Evolutionary conservation across 139 green algal species (phyloP), one percentile per base, ranked within the genome.

Genomic region (Raphidocelis subcapitata): DNA sequence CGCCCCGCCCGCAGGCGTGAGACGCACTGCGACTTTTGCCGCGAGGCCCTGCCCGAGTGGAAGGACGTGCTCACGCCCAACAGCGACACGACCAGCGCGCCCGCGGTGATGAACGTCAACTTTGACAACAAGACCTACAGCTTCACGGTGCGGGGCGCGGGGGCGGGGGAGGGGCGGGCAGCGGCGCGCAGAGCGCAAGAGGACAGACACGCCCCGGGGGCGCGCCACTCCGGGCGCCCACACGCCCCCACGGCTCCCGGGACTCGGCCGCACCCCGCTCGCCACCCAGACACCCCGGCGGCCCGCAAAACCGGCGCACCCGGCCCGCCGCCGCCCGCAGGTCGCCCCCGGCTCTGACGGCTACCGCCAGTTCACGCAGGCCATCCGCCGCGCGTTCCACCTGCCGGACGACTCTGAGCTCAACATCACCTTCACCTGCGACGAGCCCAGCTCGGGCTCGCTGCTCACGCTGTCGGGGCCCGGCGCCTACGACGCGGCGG

Each of bases 341-440:
- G 32, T 26, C 62, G 37, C 10, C 0, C 33, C 51, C 2, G 70
- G 72, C 65, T 70, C 76, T 1, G 85, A 92, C 21, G 92, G 92
- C 33, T 97, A 97, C 79, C 46, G 69, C 15, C 73, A 88, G 64
- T 97, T 97, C 76, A 96, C 92, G 0, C 72, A 90, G 47, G 82
- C 87, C 64, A 97, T 97, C 44, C 80, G 91, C 18, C 54, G 79
- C 15, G 89, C 91, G 8, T 97, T 97, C 67, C 76, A 74, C 44
- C 87, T 97, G 35, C 92, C 91, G 0, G 80, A 87, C 18, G 91
- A 96, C 67, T 84, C 70, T n/a, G 89, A 96, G 75, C 82, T 96
- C 20, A 96, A 96, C 84, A 96, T 96, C 73, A 96, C 89, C 0
- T 97, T 96, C 85, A 97, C 92, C 12, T 97, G 92, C 70, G 92